phyloP scores from a whole-genome alignment of 2,329 filamentous ascomycete species.

The Ophiostoma sp. region DNA sequence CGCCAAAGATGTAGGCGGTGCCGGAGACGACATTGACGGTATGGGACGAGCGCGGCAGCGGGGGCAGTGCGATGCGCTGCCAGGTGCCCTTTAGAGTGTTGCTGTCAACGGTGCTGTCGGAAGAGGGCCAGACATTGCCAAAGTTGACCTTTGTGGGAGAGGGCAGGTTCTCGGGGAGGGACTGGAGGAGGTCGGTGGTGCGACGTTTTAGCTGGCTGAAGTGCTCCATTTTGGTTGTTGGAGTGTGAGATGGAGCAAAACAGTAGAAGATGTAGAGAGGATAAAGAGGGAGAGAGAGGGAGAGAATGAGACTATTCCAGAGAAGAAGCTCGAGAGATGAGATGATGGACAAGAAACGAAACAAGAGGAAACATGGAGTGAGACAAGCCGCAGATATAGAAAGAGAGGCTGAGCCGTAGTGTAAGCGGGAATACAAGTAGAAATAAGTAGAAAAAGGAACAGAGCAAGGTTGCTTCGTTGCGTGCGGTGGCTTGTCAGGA shows the following conservation, averaged over 20 bases:
- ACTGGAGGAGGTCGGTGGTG: conserved; percentile 49
- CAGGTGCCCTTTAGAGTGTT: conserved; percentile 51
- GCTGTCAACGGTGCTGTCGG: conserved; percentile 1
- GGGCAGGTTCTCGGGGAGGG: conserved; percentile 45
- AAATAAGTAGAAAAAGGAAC: neutral
- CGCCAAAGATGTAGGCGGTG: conserved; percentile 65
- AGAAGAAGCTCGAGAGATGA: neutral
- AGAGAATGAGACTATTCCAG: neutral
- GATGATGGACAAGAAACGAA: neutral
- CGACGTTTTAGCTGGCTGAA: conserved; percentile 51
- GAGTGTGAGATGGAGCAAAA: neutral
- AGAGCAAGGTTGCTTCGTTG: neutral
- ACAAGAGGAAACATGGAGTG: neutral
- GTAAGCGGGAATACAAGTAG: neutral
- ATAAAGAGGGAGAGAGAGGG: neutral
- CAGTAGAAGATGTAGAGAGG: neutral
- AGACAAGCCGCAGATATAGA: neutral
- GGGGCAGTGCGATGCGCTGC: conserved; percentile 51
- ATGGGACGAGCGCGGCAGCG: conserved; percentile 69
- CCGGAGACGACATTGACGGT: conserved; percentile 56
- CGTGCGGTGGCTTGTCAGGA: conserved; percentile 6
- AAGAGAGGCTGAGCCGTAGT: neutral
- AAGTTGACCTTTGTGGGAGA: conserved; percentile 22
- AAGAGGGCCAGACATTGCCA: conserved; percentile 16
- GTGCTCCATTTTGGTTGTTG: conserved; percentile 42